Base-by-base conservation (phyloP, 2,329 filamentous ascomycete species). In the Thielaviopsis musarum region DNA sequence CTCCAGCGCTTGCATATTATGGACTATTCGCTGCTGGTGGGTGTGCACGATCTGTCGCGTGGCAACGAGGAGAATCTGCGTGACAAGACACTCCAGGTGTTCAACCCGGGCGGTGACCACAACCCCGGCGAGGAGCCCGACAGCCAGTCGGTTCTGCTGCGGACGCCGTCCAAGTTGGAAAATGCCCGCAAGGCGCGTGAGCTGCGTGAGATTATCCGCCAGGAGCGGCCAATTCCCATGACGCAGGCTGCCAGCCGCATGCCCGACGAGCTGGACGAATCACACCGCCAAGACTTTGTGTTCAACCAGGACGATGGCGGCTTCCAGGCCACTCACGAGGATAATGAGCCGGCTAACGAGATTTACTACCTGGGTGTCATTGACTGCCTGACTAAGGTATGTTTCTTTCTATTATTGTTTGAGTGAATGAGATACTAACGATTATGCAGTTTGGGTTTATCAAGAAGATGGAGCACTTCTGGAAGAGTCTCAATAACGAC, bases 301-400 rank as follows among this genome's bases (percentile, higher is more conserved):
- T 98, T 97, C 70, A 96, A 95, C 69, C 83, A 85, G 61, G 91
- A 97, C 65, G 91, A 97, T 68, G 93, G 93, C 55, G 93, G 93
- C 2, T 90, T 96, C 71, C 80, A 85, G 65, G 91, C 93, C 13
- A 97, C 93, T 0, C 90, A 96, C 68, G 90, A 96, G 70, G 84
- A 95, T 70, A 86, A 95, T 63, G 74, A 76, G 17, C 82, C 87
- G 1, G 91, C 86, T 1, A 88, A 96, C 59, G 89, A 95, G 72
- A 90, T 98, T 51, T 98, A 98, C 72, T 98, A 98, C 69, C 81
- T 98, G 7, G 94, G 93, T 41, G 94, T 98, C 66, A 98, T 98
- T 70, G 93, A 98, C 72, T 98, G 93, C 71, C 76, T 98, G 66
- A 98, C 93, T 66, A 89, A 96, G 70, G 90, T 95, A 79, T 82